Conservation (phyloP, 306 rosid species). For the Oxytropis ochrocephala region DNA sequence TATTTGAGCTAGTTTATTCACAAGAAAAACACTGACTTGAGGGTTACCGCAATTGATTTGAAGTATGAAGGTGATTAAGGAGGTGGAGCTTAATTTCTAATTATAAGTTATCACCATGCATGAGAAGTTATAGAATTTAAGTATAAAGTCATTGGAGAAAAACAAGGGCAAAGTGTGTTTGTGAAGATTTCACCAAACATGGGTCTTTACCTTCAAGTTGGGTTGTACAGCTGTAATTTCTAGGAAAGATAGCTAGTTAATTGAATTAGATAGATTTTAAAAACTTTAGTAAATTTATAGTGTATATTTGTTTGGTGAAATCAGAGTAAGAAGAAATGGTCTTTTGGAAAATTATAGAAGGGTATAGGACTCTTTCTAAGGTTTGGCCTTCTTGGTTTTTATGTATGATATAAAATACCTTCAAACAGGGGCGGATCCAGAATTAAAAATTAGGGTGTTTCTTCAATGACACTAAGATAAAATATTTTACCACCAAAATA, state of each 20-base stretch:
- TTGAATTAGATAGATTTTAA: neutral
- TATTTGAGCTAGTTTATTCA: slow-evolving; percentile 15
- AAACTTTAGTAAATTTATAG: neutral
- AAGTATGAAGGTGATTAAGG: neutral
- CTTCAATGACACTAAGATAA: too few relatives aligned
- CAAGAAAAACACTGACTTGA: slow-evolving; percentile 28
- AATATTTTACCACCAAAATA: too few relatives aligned
- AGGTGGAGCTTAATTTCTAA: slow-evolving; percentile 5
- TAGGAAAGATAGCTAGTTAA: slow-evolving; percentile 8
- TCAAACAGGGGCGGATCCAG: too few relatives aligned
- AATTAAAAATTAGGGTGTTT: too few relatives aligned
- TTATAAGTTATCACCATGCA: slow-evolving; percentile 34
- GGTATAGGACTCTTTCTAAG: neutral
- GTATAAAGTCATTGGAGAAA: slow-evolving; percentile 22
- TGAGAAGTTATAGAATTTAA: slow-evolving; percentile 44
- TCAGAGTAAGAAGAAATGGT: neutral
- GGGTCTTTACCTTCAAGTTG: slow-evolving; percentile 68
- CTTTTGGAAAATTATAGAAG: too few relatives aligned
- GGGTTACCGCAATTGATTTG: slow-evolving; percentile 27
- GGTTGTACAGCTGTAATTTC: slow-evolving; percentile 26
- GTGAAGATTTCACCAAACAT: slow-evolving; percentile 78
- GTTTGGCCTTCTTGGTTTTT: too few relatives aligned
- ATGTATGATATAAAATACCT: too few relatives aligned
- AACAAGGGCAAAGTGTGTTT: slow-evolving; percentile 38
- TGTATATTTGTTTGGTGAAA: neutral